Evolutionary conservation across 345 rosid genomes (phyloP), one percentile per base, ranked within the genome.

Genomic region (Hibiscus mutabilis): DNA sequence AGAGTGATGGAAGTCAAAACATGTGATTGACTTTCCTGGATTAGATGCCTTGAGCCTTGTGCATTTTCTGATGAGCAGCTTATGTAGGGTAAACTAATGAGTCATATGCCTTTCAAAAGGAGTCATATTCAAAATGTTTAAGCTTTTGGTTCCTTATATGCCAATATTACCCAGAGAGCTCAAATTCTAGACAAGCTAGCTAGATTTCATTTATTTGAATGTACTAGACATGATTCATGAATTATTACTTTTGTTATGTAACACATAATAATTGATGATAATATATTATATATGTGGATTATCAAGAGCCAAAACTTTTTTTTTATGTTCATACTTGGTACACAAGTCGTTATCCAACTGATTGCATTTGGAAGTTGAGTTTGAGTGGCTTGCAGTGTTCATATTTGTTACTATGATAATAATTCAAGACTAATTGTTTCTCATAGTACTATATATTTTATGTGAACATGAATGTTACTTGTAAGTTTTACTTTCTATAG

Each of bases 341-440:
- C 6, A 21, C n/a, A 12, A 19, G 53, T 42, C 52, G 8, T 40
- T 37, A 44, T 64, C 51, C 40, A 21, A 40, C 68, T 19, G 51
- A 21, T 37, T 64, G 68, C 14, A 37, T 64, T 64, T 46, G 49
- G 51, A 4, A 6, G 7, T 24, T n/a, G 44, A 37, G 44, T 10
- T 46, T 46, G 51, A 12, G 16, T 40, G 44, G 44, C 44, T 40
- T 40, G 12, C 2, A 10, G 11, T 25, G 40, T 47, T 66, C 57
- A 25, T 47, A 47, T 66, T 66, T 66, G 70, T 66, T 24, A 66
- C 40, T 47, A 9, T 1, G 42, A 47, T 14, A 66, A 66, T 66
- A 47, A 25, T 66, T 47, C 24, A 66, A 44, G 11, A 40, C 2
- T 1, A 44, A 44, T 21, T 65, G 44, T 65, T 42, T 65, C 13